These are phyloP conservation scores for Atkinsonella hypoxylon DNA, from an alignment of 2,329 filamentous ascomycete species.

Conservation along the genomic window DNA sequence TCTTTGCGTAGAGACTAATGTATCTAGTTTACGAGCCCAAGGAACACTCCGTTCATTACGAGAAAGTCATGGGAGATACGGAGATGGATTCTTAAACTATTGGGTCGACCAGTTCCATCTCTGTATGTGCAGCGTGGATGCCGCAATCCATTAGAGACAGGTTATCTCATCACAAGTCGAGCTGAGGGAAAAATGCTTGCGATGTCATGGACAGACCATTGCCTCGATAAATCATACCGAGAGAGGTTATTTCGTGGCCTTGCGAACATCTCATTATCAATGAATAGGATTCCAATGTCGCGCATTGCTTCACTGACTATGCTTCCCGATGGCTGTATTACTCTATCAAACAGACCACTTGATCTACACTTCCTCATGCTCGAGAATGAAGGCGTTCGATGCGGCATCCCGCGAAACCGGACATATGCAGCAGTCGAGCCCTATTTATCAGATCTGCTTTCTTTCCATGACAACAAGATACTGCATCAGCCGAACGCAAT, in stretches of 20 bases:
- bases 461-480: conserved; percentile 23
- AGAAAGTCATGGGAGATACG: too few relatives aligned
- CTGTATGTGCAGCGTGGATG: too few relatives aligned
- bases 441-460: conserved; percentile 19
- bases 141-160: too few relatives aligned
- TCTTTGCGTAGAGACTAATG: not conserved
- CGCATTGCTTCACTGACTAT: not conserved
- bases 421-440: conserved; percentile 21
- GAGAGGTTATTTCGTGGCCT: not conserved
- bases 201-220: too few relatives aligned
- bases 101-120: too few relatives aligned
- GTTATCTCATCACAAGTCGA: too few relatives aligned
- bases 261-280: not conserved
- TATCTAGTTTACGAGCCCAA: not conserved
- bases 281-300: not conserved
- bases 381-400: conserved; percentile 21
- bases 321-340: not conserved
- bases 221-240: too few relatives aligned
- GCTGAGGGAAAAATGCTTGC: too few relatives aligned
- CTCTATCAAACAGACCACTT: not conserved
- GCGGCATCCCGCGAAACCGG: conserved; percentile 17
- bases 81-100: too few relatives aligned
- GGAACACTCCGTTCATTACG: too few relatives aligned
- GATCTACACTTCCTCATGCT: too few relatives aligned
- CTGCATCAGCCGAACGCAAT: conserved; percentile 20